These are phyloP conservation scores for Sphaceloma murrayae DNA, from an alignment of 2,329 filamentous ascomycete genomes.

Conservation along the genomic window DNA sequence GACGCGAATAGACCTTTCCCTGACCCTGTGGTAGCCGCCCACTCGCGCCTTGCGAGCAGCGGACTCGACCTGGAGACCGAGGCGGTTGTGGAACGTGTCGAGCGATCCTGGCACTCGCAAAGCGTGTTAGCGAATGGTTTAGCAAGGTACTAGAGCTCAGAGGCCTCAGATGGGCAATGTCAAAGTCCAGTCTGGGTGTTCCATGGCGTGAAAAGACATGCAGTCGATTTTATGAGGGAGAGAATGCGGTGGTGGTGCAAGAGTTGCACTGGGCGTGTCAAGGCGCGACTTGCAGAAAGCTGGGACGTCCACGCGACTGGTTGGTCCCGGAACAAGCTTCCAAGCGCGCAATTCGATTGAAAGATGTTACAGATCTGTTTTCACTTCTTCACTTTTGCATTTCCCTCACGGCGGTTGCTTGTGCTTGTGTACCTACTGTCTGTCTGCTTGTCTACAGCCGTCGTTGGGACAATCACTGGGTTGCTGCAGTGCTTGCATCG, in stretches of 20 bases:
- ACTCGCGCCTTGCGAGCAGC: background rate
- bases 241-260: background rate
- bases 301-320: too few species aligned
- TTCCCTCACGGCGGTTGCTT: background rate
- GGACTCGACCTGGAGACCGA: slow-evolving; percentile 12
- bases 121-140: background rate
- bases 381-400: background rate
- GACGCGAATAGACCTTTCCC: slow-evolving; percentile 4
- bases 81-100: too few species aligned
- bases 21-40: background rate
- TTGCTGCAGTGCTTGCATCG: too few species aligned
- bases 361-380: background rate
- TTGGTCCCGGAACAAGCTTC: too few species aligned
- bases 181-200: slow-evolving; percentile 4
- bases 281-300: too few species aligned
- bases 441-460: too few species aligned
- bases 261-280: slow-evolving; percentile 1
- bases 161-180: slow-evolving; percentile 5
- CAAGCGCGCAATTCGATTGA: too few species aligned
- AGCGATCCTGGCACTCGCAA: too few species aligned
- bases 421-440: too few species aligned
- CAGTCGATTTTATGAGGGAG: slow-evolving; percentile 11
- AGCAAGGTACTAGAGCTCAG: background rate
- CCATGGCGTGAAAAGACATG: slow-evolving; percentile 7
- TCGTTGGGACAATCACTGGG: too few species aligned